Percentiles rank a stretch among this genome's conserved stretches.
Evolutionary conservation across 306 rosid species (phyloP).

Genomic region (Cicer bijugum): DNA sequence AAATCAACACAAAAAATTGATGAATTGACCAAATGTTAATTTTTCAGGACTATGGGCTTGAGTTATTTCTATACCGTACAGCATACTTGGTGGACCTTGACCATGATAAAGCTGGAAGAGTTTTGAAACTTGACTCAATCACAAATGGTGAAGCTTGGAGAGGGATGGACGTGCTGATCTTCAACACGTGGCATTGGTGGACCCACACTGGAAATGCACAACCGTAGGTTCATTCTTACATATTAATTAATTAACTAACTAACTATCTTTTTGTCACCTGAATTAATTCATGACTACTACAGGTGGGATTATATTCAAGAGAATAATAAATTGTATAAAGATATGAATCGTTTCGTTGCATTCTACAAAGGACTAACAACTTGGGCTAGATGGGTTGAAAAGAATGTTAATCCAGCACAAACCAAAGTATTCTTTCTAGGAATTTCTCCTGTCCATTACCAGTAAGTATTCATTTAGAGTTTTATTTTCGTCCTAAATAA

Average conservation of each 20-base stretch:
- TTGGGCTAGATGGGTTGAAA: conserved; percentile 86
- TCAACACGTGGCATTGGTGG: conserved; percentile 99
- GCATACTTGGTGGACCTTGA: conserved; percentile 80
- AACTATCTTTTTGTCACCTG: neutral
- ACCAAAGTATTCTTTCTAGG: conserved; percentile 92
- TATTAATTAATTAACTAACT: neutral
- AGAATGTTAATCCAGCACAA: conserved; percentile 63
- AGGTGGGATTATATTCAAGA: conserved; percentile 81
- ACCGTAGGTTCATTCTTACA: conserved; percentile 60
- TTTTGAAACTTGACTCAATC: conserved; percentile 81
- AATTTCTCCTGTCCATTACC: conserved; percentile 87
- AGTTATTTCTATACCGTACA: conserved; percentile 64
- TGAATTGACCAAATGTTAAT: too few relatives aligned
- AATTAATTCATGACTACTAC: conserved; percentile 11
- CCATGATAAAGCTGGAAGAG: conserved; percentile 65
- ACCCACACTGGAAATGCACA: conserved; percentile 81
- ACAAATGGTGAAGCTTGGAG: conserved; percentile 73
- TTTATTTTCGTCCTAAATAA: too few relatives aligned
- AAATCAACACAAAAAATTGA: too few relatives aligned
- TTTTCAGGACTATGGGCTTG: conserved; percentile 65
- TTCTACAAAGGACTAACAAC: conserved; percentile 83
- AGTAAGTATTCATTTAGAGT: conserved; percentile 51
- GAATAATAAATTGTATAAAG: conserved; percentile 62
- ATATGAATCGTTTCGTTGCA: conserved; percentile 79
- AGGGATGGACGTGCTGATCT: conserved; percentile 78